Base-by-base conservation (phyloP, 2,329 filamentous ascomycete genomes). In the Lasiodiplodia citricola region DNA sequence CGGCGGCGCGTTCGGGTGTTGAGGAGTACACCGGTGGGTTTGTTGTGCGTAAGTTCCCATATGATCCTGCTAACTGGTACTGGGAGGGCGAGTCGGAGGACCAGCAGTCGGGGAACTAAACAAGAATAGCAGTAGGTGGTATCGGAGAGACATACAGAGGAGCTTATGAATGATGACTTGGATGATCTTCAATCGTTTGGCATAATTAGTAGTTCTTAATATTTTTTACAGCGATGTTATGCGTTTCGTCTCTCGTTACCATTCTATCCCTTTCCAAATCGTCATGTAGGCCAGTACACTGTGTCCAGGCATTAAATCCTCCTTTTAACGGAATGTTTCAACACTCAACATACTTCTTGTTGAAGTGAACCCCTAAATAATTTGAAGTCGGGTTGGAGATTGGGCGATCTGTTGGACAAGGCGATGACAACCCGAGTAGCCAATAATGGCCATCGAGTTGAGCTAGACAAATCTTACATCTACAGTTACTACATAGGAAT, bases 21-120 rank as follows among this genome's bases (percentile, higher is more conserved):
- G 44, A 47, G 18, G n/a, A 2, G n/a, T 47, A 47, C n/a, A n/a
- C 18, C 2, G 44, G 44, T 0, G 79, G 80, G 68, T 72, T 78
- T 10, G 78, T 80, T 1, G 74, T 79, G 8, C 70, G 79, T 63
- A 81, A 81, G 72, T 81, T 81, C 68, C 63, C 50, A 21, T 66
- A 38, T n/a, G 50, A 66, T 44, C 63, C 63, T n/a, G 54, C 52
- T 18, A 41, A 66, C 16, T 51, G 28, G 47, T 66, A 44, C 14
- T 55, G 31, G 23, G 63, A 41, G 63, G 44, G 44, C 8, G 44
- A 47, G 44, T 7, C 44, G 18, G 44, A 21, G 44, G 44, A 47
- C 21, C 44, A 47, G 18, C 44, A 47, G 44, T 47, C 44, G 8
- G 44, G 10, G 44, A 10, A 47, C 18, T 47, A 18, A 16, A 5